phyloP scores from a whole-genome alignment of 192 early-diverging fungal species.

The Haplosporangium gracile region DNA sequence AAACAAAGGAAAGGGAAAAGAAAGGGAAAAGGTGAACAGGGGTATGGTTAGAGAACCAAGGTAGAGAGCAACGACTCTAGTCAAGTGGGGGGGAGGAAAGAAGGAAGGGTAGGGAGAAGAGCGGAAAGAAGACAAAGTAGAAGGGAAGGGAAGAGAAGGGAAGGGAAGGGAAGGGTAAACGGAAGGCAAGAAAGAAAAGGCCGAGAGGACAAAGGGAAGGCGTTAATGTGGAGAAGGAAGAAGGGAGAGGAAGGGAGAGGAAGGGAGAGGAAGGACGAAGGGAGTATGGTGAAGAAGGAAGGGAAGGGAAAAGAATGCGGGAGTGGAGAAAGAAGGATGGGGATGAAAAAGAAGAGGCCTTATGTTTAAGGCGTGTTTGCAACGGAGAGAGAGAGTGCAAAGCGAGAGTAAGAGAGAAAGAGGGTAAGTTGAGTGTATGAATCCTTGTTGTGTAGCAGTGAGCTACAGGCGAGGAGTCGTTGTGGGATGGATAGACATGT shows the following conservation, averaged over 20 bases:
- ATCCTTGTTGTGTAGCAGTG: slow-evolving; percentile 5
- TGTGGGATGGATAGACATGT: slow-evolving; percentile 11
- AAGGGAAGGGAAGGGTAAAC: neutral
- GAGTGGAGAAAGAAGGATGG: neutral
- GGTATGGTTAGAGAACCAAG: neutral
- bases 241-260: neutral
- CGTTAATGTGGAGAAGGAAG: neutral
- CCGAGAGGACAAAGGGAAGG: neutral
- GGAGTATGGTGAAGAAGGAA: neutral
- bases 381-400: neutral
- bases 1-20: neutral
- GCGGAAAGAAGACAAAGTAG: neutral
- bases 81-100: slow-evolving; percentile 10
- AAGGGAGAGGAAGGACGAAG: neutral
- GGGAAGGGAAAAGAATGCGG: neutral
- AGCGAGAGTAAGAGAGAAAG: too few species aligned
- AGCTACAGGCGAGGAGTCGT: neutral
- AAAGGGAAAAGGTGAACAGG: neutral
- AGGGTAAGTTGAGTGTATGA: neutral
- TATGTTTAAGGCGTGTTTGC: neutral
- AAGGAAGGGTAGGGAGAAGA: neutral
- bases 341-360: neutral
- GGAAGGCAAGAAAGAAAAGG: neutral
- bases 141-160: neutral
- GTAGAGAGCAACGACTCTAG: slow-evolving; percentile 8